Evolutionary conservation across 495 filamentous ascomycete species (phyloP).

Genomic region (Xylaria sp.): DNA sequence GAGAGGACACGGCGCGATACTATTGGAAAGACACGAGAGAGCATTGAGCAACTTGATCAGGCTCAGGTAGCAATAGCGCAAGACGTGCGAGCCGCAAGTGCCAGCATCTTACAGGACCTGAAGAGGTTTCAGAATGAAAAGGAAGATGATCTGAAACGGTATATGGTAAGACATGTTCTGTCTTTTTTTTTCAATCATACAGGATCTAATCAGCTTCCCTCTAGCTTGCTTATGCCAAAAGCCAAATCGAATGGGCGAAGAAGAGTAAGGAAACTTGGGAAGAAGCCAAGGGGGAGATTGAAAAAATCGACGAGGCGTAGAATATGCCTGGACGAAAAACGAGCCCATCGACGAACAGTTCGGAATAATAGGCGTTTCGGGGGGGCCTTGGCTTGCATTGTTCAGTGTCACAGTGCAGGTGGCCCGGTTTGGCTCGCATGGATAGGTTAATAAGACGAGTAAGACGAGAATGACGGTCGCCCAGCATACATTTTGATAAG

Average conservation of each 20-base stretch:
- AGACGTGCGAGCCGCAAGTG: conserved; percentile 90
- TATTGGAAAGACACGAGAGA: conserved; percentile 92
- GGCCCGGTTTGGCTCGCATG: conserved; percentile 33
- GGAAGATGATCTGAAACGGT: conserved; percentile 88
- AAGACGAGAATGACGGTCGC: conserved; percentile 29
- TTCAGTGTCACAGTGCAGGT: conserved; percentile 27
- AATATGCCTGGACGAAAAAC: background rate
- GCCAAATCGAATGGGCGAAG: conserved; percentile 97
- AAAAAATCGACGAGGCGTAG: conserved; percentile 74
- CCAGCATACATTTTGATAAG: conserved; percentile 11
- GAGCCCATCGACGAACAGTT: background rate
- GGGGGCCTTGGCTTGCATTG: conserved; percentile 21
- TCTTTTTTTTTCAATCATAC: background rate
- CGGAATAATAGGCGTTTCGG: conserved; percentile 18
- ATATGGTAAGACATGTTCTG: conserved; percentile 75
- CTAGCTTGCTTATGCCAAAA: conserved; percentile 90
- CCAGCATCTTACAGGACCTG: conserved; percentile 84
- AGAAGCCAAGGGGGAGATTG: conserved; percentile 90
- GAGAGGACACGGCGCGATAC: conserved; percentile 90
- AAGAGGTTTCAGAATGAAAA: conserved; percentile 93
- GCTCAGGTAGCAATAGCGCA: conserved; percentile 83
- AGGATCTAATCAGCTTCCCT: conserved; percentile 25
- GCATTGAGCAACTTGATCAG: conserved; percentile 78
- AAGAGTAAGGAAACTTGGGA: conserved; percentile 97
- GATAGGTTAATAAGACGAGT: conserved; percentile 38